Percentiles rank a stretch among this genome's conserved stretches.
Conservation (phyloP, 345 rosid genomes). For the Mangifera indica region DNA sequence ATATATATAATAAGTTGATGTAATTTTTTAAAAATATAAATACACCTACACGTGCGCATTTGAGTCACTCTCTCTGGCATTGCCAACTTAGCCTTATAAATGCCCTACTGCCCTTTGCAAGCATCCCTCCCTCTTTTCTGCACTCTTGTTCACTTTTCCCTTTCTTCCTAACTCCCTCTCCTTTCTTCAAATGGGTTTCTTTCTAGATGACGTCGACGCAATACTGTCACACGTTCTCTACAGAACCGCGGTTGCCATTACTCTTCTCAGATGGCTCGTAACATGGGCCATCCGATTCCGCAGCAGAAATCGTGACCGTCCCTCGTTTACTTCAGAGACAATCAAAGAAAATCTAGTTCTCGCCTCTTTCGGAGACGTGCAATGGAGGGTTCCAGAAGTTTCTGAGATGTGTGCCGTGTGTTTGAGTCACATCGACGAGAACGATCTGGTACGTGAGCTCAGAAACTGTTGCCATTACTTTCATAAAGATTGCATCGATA, state of each 20-base stretch:
- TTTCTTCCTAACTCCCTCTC: background rate
- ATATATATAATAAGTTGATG: too few relatives aligned
- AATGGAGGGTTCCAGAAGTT: conserved; percentile 30
- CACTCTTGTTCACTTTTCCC: background rate
- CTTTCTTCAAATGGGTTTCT: conserved; percentile 47
- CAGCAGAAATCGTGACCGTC: conserved; percentile 28
- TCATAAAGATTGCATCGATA: conserved; percentile 79
- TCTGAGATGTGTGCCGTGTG: conserved; percentile 85
- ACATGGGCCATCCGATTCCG: conserved; percentile 55
- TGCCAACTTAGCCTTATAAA: too few relatives aligned
- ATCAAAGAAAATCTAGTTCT: conserved; percentile 57
- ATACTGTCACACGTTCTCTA: conserved; percentile 59
- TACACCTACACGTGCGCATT: too few relatives aligned
- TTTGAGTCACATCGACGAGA: conserved; percentile 44
- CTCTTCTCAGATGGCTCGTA: conserved; percentile 67
- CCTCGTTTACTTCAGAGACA: conserved; percentile 38
- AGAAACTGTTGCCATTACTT: conserved; percentile 92
- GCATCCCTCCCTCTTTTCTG: background rate
- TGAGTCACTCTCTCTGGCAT: too few relatives aligned
- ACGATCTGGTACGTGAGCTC: conserved; percentile 72
- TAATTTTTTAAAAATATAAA: too few relatives aligned
- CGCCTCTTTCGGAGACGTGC: conserved; percentile 58
- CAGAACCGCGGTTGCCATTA: conserved; percentile 66
- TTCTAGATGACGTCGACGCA: conserved; percentile 60
- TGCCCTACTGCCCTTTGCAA: too few relatives aligned